Percentiles rank a stretch among this genome's conserved stretches.
Conservation (phyloP, 164 flowering plant genomes). For the Tetrastigma voinierianum region DNA sequence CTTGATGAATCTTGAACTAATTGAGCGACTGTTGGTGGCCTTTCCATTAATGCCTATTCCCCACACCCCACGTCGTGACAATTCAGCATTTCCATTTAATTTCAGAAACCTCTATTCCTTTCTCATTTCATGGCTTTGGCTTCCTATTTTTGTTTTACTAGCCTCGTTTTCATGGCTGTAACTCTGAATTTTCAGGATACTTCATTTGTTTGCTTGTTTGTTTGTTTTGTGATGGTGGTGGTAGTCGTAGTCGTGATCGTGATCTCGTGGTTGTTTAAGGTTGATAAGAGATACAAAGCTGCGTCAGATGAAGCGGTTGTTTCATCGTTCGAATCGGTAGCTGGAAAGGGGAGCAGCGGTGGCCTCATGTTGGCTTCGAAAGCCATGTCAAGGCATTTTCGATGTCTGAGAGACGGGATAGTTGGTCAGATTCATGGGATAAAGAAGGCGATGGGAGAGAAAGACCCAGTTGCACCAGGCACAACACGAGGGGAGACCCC, state of each 20-base stretch:
- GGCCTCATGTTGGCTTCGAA: constrained; percentile 67
- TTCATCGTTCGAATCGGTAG: constrained; percentile 74
- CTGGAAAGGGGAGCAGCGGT: constrained; percentile 71
- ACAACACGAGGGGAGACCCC: constrained; percentile 75
- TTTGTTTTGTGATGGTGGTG: neutral
- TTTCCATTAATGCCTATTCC: constrained; percentile 57
- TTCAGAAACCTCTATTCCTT: constrained; percentile 28
- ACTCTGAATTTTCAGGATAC: neutral
- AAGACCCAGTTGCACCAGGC: constrained; percentile 64
- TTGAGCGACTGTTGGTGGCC: constrained; percentile 43
- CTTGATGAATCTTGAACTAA: constrained; percentile 40
- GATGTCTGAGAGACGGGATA: constrained; percentile 80
- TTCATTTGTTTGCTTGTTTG: neutral
- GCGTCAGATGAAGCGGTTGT: constrained; percentile 84
- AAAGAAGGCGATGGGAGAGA: constrained; percentile 79
- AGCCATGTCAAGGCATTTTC: constrained; percentile 92
- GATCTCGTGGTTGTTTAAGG: constrained; percentile 44
- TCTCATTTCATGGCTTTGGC: constrained; percentile 13
- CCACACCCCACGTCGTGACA: constrained; percentile 39
- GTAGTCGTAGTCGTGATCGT: too few relatives aligned
- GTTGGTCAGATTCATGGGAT: constrained; percentile 66
- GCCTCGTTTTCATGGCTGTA: neutral
- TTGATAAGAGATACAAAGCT: constrained; percentile 87
- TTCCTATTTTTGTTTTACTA: constrained; percentile 7
- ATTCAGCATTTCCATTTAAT: constrained; percentile 33